A percentile compares a stretch with the other conserved stretches of the same genome.
Evolutionary conservation across 2,329 filamentous ascomycete genomes (phyloP).

Genomic region (Sphaerulina populicola): DNA sequence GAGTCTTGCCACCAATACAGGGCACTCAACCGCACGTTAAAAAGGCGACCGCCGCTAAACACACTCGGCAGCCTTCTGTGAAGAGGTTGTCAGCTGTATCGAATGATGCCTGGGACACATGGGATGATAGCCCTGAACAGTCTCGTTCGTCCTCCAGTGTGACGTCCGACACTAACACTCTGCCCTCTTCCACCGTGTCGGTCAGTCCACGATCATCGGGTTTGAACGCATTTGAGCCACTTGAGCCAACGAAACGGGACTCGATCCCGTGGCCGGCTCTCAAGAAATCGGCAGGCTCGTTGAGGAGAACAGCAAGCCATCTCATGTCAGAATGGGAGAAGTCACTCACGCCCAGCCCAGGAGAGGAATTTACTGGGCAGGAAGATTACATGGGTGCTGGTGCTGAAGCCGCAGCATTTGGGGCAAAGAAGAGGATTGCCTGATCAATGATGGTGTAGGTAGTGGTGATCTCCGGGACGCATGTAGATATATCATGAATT

Average conservation of each 20-base stretch:
- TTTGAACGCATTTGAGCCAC: slow-evolving; percentile 10
- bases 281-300: slow-evolving; percentile 58
- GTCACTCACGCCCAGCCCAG: slow-evolving; percentile 46
- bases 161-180: slow-evolving; percentile 22
- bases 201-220: slow-evolving; percentile 20
- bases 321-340: slow-evolving; percentile 90
- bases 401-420: slow-evolving; percentile 22
- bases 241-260: slow-evolving; percentile 30
- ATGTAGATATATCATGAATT: slow-evolving; percentile 2
- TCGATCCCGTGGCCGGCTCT: slow-evolving; percentile 59
- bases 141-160: slow-evolving; percentile 22
- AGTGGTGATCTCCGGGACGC: not conserved
- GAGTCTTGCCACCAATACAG: slow-evolving; percentile 11
- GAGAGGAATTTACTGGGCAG: slow-evolving; percentile 21
- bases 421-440: slow-evolving; percentile 12
- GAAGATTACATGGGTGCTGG: slow-evolving; percentile 25
- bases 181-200: slow-evolving; percentile 22
- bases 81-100: slow-evolving; percentile 15
- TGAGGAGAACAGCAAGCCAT: slow-evolving; percentile 74
- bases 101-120: slow-evolving; percentile 29
- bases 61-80: slow-evolving; percentile 20
- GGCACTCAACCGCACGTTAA: slow-evolving; percentile 19
- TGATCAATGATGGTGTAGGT: slow-evolving; percentile 1
- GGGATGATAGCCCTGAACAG: slow-evolving; percentile 25
- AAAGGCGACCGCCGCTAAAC: slow-evolving; percentile 20